Percentiles rank a stretch among this genome's conserved stretches.
Conservation (phyloP, 768 basidiomycete genomes). For the Lentinula lateritia region DNA sequence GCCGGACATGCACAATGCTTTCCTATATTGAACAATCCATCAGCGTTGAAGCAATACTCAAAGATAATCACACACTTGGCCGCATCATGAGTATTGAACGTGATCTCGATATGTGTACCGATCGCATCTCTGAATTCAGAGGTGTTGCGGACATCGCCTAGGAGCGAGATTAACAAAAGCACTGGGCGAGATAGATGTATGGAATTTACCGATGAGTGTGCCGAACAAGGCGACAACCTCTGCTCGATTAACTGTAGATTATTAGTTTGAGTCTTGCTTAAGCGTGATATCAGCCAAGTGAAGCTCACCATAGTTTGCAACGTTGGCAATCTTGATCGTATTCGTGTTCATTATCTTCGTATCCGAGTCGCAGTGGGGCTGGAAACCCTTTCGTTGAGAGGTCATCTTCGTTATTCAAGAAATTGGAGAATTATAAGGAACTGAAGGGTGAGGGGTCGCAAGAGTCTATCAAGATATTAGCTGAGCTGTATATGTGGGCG, state of each 20-base stretch:
- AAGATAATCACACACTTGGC: conserved; percentile 36
- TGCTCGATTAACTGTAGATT: conserved; percentile 25
- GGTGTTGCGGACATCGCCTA: conserved; percentile 49
- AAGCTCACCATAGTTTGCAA: conserved; percentile 31
- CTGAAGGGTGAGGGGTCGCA: conserved; percentile 7
- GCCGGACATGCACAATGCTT: conserved; percentile 63
- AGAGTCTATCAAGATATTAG: conserved; percentile 6
- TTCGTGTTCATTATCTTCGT: conserved; percentile 24
- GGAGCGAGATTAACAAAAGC: background rate
- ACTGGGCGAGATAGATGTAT: background rate
- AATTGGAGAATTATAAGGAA: conserved; percentile 5
- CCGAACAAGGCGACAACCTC: conserved; percentile 55
- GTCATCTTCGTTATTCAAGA: conserved; percentile 15
- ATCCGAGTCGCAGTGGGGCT: conserved; percentile 21
- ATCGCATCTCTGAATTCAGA: conserved; percentile 33
- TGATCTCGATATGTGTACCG: conserved; percentile 42
- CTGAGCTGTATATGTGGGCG: conserved; percentile 12
- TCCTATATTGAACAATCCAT: conserved; percentile 31
- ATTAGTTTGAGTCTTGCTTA: background rate
- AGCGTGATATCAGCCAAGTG: background rate
- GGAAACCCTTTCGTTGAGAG: conserved; percentile 13
- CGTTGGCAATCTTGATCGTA: conserved; percentile 42
- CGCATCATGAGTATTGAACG: conserved; percentile 47
- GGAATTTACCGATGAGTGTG: conserved; percentile 44
- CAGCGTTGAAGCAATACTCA: background rate